A percentile compares a stretch with the other conserved stretches of the same genome.
Evolutionary conservation across 192 early-diverging fungal genomes (phyloP).

Genomic region (Podila epicladia): DNA sequence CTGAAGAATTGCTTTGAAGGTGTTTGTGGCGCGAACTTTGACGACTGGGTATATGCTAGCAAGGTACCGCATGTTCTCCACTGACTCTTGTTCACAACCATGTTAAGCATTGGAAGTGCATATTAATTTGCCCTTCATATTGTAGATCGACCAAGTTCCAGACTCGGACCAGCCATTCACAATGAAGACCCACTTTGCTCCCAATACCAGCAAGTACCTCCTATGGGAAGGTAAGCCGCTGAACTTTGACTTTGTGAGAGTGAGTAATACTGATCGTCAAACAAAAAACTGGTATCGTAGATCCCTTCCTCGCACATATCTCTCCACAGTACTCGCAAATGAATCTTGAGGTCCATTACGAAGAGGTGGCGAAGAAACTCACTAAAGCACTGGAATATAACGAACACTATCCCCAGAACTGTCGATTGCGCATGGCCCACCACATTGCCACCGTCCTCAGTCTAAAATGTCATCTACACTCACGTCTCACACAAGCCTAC

Average conservation of each 20-base stretch:
- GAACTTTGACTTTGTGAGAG: neutral
- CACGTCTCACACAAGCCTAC: conserved; percentile 70
- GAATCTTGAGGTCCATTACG: conserved; percentile 76
- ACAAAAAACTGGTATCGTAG: conserved; percentile 25
- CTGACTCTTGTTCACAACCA: neutral
- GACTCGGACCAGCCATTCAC: conserved; percentile 52
- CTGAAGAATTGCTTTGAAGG: conserved; percentile 74
- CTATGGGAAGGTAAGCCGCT: conserved; percentile 78
- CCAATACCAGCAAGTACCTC: conserved; percentile 85
- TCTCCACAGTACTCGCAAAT: conserved; percentile 79
- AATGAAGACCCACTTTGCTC: conserved; percentile 66
- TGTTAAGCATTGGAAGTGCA: neutral
- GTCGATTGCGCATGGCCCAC: conserved; percentile 71
- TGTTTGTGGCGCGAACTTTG: conserved; percentile 82
- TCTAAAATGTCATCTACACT: conserved; percentile 77
- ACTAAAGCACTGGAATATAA: conserved; percentile 57
- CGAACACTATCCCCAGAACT: conserved; percentile 73
- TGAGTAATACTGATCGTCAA: too few relatives aligned
- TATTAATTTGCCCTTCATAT: neutral
- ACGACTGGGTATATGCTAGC: conserved; percentile 78
- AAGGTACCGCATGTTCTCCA: conserved; percentile 38
- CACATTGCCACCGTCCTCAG: conserved; percentile 73
- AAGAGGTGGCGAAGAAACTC: conserved; percentile 61
- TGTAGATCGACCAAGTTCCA: conserved; percentile 65
- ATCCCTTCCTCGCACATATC: conserved; percentile 79